Evolutionary conservation across 2,329 filamentous ascomycete species (phyloP).

Genomic region (Alternaria ethzedia): DNA sequence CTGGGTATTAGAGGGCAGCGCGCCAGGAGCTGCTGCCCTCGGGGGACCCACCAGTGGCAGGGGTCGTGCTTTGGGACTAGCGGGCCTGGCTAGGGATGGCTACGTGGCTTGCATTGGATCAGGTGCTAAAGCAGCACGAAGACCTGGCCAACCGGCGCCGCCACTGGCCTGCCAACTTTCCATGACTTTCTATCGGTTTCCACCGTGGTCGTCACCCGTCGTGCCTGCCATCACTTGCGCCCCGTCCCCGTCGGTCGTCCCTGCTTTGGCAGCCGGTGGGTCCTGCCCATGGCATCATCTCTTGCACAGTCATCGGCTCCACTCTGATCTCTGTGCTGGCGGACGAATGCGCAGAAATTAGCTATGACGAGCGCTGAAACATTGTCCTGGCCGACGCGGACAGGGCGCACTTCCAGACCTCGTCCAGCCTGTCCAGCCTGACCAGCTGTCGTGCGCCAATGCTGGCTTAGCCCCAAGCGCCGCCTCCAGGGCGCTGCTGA

Average conservation of each 20-base stretch:
- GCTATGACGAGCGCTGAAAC: conserved; percentile 27
- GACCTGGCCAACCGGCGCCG: conserved; percentile 13
- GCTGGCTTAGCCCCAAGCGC: conserved; percentile 24
- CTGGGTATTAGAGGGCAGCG: conserved; percentile 21
- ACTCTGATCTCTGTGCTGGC: neutral
- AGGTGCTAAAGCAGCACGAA: conserved; percentile 20
- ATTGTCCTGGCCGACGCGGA: conserved; percentile 15
- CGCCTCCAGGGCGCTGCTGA: conserved; percentile 17
- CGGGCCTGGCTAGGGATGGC: neutral
- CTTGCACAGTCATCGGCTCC: neutral
- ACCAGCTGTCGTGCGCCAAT: conserved; percentile 29
- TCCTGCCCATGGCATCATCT: neutral
- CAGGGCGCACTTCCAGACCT: conserved; percentile 11
- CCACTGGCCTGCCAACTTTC: conserved; percentile 25
- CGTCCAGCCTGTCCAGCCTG: neutral
- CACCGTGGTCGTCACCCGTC: neutral
- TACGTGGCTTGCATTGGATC: conserved; percentile 18
- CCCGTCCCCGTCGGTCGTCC: conserved; percentile 7
- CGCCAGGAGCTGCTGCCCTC: conserved; percentile 11
- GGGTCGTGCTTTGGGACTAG: conserved; percentile 7
- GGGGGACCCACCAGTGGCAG: conserved; percentile 14
- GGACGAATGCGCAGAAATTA: conserved; percentile 1
- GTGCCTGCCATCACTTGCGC: neutral
- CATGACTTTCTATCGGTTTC: conserved; percentile 17
- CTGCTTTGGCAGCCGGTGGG: neutral